phyloP scores from a whole-genome alignment of 768 basidiomycete genomes.

The Tubosaeta sp. region DNA sequence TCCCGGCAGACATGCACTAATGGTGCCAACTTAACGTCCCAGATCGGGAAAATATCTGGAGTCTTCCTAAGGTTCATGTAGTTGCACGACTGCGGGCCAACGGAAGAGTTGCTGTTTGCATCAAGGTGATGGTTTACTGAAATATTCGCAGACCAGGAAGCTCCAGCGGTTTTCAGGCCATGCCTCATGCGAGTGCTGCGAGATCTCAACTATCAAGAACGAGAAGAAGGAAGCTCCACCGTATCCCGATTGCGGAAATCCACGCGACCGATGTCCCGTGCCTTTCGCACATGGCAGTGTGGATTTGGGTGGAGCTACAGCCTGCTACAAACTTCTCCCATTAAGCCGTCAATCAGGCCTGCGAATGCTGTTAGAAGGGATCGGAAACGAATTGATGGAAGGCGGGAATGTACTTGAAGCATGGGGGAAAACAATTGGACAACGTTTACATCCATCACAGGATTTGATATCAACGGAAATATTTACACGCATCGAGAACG shows the following conservation, averaged over 20 bases:
- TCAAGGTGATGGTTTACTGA: not conserved
- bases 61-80: not conserved
- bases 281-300: conserved; percentile 9
- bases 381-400: conserved; percentile 2
- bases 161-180: not conserved
- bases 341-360: conserved; percentile 4
- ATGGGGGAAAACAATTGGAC: conserved; percentile 2
- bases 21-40: not conserved
- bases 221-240: not conserved
- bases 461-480: conserved; percentile 15
- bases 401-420: conserved; percentile 7
- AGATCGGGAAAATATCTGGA: no score
- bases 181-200: conserved; percentile 6
- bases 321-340: conserved; percentile 1
- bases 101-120: not conserved
- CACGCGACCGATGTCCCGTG: conserved; percentile 2
- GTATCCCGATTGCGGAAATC: conserved; percentile 8
- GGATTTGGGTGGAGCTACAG: not conserved
- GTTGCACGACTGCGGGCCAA: not conserved
- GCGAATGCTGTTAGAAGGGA: conserved; percentile 7
- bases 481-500: conserved; percentile 16
- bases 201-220: conserved; percentile 7
- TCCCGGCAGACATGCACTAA: not conserved
- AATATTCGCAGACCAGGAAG: not conserved
- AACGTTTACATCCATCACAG: conserved; percentile 8